Conservation (phyloP, 768 basidiomycete species). For the Imleria badia region DNA sequence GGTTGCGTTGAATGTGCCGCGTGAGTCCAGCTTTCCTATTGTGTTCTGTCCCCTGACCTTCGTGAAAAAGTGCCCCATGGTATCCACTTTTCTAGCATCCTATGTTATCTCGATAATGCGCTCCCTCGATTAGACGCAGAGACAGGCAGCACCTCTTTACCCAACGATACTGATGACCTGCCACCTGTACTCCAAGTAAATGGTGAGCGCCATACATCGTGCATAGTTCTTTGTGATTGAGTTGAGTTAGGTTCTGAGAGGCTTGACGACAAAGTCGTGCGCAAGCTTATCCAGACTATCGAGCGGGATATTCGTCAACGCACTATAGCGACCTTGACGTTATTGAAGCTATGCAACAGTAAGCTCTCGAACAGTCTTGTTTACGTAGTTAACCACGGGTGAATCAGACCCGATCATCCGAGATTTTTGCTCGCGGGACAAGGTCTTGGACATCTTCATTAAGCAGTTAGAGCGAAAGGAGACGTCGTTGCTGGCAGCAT, state of each 20-base stretch:
- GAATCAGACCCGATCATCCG: background rate
- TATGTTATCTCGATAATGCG: background rate
- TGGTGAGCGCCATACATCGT: background rate
- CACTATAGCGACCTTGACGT: slow-evolving; percentile 3
- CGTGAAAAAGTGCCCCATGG: background rate
- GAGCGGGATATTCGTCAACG: background rate
- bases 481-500: no score
- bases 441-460: background rate
- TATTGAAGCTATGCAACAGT: slow-evolving; percentile 13
- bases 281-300: background rate
- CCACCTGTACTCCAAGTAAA: background rate
- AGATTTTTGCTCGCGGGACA: background rate
- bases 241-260: background rate
- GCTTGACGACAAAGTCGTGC: background rate
- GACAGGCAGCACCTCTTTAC: background rate
- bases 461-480: background rate
- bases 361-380: background rate
- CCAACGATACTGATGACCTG: background rate
- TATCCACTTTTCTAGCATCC: background rate
- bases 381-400: background rate
- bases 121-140: slow-evolving; percentile 2
- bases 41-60: background rate
- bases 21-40: background rate
- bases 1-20: background rate
- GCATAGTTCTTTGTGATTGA: background rate